Percentiles rank a stretch among this genome's conserved stretches.
Evolutionary conservation across 495 filamentous ascomycete species (phyloP).

Genomic region (Neurospora sp.): DNA sequence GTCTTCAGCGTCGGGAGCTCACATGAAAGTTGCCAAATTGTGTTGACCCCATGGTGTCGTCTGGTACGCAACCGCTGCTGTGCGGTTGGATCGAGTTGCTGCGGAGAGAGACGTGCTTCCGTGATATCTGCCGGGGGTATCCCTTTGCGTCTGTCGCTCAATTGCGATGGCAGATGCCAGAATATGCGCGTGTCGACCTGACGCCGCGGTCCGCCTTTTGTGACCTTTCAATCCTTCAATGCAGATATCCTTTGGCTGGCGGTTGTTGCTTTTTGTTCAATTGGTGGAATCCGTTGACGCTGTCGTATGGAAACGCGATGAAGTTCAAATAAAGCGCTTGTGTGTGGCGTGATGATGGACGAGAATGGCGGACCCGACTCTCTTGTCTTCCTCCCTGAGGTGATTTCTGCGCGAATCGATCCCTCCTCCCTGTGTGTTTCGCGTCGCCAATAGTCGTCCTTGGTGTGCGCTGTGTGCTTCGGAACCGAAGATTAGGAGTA

Average conservation of each 20-base stretch:
- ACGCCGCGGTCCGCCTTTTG: not conserved
- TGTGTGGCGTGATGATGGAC: not conserved
- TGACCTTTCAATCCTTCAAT: not conserved
- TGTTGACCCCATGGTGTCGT: constrained; percentile 46
- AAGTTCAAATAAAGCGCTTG: not conserved
- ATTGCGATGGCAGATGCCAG: not conserved
- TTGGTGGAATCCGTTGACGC: not conserved
- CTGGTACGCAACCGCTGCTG: constrained; percentile 16
- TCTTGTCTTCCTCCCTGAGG: not conserved
- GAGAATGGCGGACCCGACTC: not conserved
- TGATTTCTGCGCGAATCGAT: not conserved
- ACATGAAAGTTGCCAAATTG: constrained; percentile 89
- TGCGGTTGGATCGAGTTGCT: not conserved
- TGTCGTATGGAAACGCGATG: not conserved
- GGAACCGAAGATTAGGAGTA: not conserved
- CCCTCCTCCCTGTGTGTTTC: not conserved
- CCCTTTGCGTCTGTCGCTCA: not conserved
- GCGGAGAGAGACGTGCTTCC: not conserved
- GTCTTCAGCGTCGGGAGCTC: constrained; percentile 28
- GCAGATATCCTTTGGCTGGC: not conserved
- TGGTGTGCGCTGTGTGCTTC: not conserved
- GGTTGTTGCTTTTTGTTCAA: not conserved
- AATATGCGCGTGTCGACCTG: not conserved
- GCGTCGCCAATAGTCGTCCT: not conserved
- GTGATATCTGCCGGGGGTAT: not conserved